A percentile compares a stretch with the other conserved stretches of the same genome.
These are phyloP conservation scores for Lathyrus tuberosus DNA, from an alignment of 306 rosid genomes.

Conservation along the genomic window DNA sequence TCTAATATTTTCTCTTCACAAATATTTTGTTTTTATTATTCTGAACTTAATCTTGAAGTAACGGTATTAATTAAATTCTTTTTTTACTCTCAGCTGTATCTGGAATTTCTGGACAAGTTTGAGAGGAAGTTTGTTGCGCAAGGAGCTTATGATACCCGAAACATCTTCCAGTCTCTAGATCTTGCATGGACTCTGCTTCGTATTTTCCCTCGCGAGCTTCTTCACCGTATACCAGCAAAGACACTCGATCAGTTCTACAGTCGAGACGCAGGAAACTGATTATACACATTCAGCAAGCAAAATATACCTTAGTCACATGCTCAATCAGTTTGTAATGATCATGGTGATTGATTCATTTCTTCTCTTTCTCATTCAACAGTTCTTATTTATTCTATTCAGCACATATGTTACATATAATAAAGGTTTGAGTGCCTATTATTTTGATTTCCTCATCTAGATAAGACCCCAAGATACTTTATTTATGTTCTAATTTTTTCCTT, in stretches of 20 bases:
- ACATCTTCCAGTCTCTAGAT: constrained; percentile 95
- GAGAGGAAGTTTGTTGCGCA: constrained; percentile 95
- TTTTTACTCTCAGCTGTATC: constrained; percentile 62
- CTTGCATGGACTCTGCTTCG: constrained; percentile 98
- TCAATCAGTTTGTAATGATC: constrained; percentile 41
- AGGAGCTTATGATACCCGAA: constrained; percentile 98
- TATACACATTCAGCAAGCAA: background rate
- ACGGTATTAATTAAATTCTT: constrained; percentile 8
- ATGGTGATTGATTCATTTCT: constrained; percentile 52
- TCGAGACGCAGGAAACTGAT: constrained; percentile 81
- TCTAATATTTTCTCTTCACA: constrained; percentile 28
- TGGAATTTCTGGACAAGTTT: constrained; percentile 96
- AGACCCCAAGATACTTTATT: constrained; percentile 49
- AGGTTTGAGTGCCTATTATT: constrained; percentile 49
- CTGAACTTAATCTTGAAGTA: constrained; percentile 18
- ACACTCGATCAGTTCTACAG: constrained; percentile 86
- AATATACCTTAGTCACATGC: background rate
- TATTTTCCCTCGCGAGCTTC: constrained; percentile 98
- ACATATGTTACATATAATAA: constrained; percentile 48
- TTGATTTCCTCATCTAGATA: constrained; percentile 39
- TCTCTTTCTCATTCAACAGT: constrained; percentile 41
- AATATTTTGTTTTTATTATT: constrained; percentile 10
- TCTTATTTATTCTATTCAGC: constrained; percentile 39
- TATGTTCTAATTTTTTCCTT: constrained; percentile 38
- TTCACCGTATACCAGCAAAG: constrained; percentile 96